Evolutionary conservation across 371 early-diverging fungal species (phyloP), one percentile per base, ranked within the genome.

Genomic region (Rhizopus delemar): DNA sequence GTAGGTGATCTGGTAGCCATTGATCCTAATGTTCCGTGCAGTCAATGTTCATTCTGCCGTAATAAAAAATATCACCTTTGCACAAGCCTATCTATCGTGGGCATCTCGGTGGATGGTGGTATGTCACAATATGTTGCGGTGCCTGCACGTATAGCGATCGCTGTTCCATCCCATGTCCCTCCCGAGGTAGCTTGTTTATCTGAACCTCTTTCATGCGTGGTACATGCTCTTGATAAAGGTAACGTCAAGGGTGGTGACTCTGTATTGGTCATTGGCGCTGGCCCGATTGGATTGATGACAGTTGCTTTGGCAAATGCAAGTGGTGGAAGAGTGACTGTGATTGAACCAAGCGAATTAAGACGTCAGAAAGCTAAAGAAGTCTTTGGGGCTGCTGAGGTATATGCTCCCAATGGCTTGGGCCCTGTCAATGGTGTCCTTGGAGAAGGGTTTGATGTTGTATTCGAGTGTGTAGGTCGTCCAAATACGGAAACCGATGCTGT

Each of bases 271-370:
- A 72, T 81, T 31, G 84, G 84, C 28, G 80, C 80, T 28, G 84
- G 84, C 0, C 84, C 84, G 16, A 81, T 83, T 56, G 84, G 84
- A 35, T 64, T 81, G 32, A 81, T 83, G 84, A 66, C 76, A 4
- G 62, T 69, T 41, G 78, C 75, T 34, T 53, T 83, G 15, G 67
- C 69, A n/a, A 45, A 68, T 0, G 65, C 63, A 4, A 67, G 71
- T 39, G 84, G 84, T n/a, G 81, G 77, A 12, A 48, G 61, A 13
- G 81, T 81, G 12, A 75, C 80, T 4, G 73, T 81, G 15, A 66
- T 75, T 12, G 84, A 83, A 16, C 78, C 77, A 2, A 81, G 69
- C 50, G 72, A 71, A 8, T 66, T 71, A 68, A 77, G 84, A 32
- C 69, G 78, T 15, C 39, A 66, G 45, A 69, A 57, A 35, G 83